phyloP scores from a whole-genome alignment of 768 basidiomycete species.

The Suillus occidentalis region DNA sequence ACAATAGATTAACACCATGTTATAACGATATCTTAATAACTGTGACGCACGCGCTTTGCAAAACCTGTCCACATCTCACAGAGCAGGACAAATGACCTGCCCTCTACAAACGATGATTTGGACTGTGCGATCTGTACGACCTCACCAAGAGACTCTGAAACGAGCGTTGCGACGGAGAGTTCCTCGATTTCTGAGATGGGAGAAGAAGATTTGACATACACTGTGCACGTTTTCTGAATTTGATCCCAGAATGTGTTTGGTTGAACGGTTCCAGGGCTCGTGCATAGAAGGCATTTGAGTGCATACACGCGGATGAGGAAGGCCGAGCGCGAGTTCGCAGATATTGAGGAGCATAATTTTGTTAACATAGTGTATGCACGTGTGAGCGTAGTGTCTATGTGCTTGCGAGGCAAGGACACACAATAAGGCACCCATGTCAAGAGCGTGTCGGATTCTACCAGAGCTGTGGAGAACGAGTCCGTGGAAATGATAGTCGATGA shows the following conservation, averaged over 20 bases:
- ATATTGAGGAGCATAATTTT: conserved; percentile 30
- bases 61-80: conserved; percentile 75
- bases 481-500: neutral
- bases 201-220: conserved; percentile 25
- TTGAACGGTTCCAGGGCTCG: conserved; percentile 47
- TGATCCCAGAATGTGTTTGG: conserved; percentile 73
- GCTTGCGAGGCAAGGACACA: conserved; percentile 46
- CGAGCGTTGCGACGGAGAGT: conserved; percentile 25
- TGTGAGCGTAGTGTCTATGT: conserved; percentile 57
- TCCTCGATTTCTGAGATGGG: conserved; percentile 14
- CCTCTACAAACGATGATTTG: conserved; percentile 46
- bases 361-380: conserved; percentile 58
- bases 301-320: conserved; percentile 43
- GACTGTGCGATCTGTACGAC: conserved; percentile 42
- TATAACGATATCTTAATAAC: neutral
- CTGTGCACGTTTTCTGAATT: conserved; percentile 46
- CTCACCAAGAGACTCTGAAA: conserved; percentile 45
- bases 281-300: conserved; percentile 48
- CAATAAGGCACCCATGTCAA: conserved; percentile 54
- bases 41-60: conserved; percentile 55
- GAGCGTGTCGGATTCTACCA: conserved; percentile 37
- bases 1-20: neutral
- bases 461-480: conserved; percentile 28
- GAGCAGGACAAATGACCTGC: conserved; percentile 55
- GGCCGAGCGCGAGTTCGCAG: conserved; percentile 23